A percentile compares a stretch with the other conserved stretches of the same genome.
These are phyloP conservation scores for Cyberlindnera galapagoensis DNA, from an alignment of 805 yeast species.

Conservation along the genomic window DNA sequence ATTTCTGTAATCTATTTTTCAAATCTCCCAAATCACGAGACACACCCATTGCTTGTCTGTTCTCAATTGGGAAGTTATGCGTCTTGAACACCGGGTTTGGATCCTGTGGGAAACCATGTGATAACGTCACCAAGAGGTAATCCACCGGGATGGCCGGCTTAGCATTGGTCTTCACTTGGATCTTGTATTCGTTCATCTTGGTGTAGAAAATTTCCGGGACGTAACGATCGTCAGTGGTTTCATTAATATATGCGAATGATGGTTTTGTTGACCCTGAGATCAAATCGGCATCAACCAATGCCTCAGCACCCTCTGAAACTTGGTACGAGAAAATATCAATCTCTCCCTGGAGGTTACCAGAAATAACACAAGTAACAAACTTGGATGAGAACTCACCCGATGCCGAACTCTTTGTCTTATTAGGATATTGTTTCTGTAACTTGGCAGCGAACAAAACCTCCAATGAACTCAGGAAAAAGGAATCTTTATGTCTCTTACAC, in stretches of 20 bases:
- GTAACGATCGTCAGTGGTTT: constrained; percentile 64
- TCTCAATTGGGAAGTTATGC: constrained; percentile 64
- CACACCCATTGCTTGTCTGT: constrained; percentile 69
- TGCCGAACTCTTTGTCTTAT: constrained; percentile 54
- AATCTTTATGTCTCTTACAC: constrained; percentile 87
- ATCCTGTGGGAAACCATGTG: constrained; percentile 85
- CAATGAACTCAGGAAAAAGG: constrained; percentile 83
- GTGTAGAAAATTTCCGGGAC: constrained; percentile 93
- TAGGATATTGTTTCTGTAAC: constrained; percentile 63
- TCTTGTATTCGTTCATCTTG: constrained; percentile 79
- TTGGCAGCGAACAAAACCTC: constrained; percentile 81
- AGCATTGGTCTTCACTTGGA: constrained; percentile 82
- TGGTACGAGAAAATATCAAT: constrained; percentile 90
- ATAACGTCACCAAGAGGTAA: constrained; percentile 73
- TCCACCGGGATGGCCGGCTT: constrained; percentile 94
- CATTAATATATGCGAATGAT: constrained; percentile 73
- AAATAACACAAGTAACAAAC: constrained; percentile 86
- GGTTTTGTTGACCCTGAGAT: constrained; percentile 89
- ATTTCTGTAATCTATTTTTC: constrained; percentile 40
- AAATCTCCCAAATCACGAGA: constrained; percentile 60
- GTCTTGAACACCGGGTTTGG: constrained; percentile 44
- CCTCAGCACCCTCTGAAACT: constrained; percentile 83
- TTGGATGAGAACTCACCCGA: constrained; percentile 73
- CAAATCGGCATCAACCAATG: constrained; percentile 77
- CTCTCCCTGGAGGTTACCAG: constrained; percentile 85